Conservation (phyloP, 1,139 yeast genomes). For the Hansenula sp. region DNA sequence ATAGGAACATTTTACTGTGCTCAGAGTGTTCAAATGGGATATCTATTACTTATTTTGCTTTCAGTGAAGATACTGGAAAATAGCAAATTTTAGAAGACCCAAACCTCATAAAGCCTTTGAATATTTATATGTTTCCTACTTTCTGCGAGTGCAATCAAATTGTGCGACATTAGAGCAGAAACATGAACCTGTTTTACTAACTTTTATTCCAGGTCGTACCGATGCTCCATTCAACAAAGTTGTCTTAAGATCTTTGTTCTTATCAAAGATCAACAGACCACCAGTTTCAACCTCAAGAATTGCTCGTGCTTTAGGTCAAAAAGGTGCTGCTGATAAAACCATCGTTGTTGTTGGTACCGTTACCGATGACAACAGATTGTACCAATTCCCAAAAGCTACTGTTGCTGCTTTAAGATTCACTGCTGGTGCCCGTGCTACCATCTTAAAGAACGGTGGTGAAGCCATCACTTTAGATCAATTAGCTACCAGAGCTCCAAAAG, state of each 20-base stretch:
- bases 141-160: slow-evolving; percentile 60
- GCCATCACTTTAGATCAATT: slow-evolving; percentile 98
- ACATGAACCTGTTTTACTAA: slow-evolving; percentile 35
- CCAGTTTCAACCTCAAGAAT: slow-evolving; percentile 96
- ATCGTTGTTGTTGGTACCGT: slow-evolving; percentile 99
- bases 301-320: slow-evolving; percentile 73
- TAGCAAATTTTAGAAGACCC: slow-evolving; percentile 9
- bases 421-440: slow-evolving; percentile 97
- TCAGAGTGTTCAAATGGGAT: not conserved
- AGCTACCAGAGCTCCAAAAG: slow-evolving; percentile 99
- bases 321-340: slow-evolving; percentile 88
- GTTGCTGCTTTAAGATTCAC: slow-evolving; percentile 99
- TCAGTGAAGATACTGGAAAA: slow-evolving; percentile 23
- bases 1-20: too few species aligned
- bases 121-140: slow-evolving; percentile 5
- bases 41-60: slow-evolving; percentile 7
- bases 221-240: slow-evolving; percentile 99
- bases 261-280: slow-evolving; percentile 99
- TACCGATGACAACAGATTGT: slow-evolving; percentile 95
- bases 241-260: slow-evolving; percentile 88
- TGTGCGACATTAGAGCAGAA: slow-evolving; percentile 62
- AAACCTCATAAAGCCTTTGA: not conserved
- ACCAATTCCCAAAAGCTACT: slow-evolving; percentile 92
- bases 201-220: slow-evolving; percentile 74
- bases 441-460: slow-evolving; percentile 99